Percentiles rank a stretch among this genome's conserved stretches.
Conservation (phyloP, 371 early-diverging fungal genomes). For the Mortierella sp. region DNA sequence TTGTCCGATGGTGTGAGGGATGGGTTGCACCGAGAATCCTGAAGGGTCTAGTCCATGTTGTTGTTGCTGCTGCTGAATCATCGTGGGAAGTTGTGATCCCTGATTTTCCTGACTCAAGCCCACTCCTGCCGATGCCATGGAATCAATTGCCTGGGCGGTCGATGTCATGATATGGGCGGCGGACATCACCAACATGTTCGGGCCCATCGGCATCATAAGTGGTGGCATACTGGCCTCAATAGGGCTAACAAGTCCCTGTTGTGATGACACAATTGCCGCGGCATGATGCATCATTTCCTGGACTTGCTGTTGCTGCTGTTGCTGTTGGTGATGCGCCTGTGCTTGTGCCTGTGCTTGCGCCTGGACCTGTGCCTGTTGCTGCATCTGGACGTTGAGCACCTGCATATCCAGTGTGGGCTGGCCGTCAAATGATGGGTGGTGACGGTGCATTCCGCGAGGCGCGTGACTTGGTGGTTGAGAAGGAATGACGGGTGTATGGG, state of each 20-base stretch:
- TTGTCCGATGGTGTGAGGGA: slow-evolving; percentile 20
- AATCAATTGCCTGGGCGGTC: slow-evolving; percentile 25
- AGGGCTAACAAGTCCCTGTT: slow-evolving; percentile 39
- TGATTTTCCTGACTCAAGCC: slow-evolving; percentile 32
- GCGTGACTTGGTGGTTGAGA: slow-evolving; percentile 34
- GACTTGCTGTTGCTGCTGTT: slow-evolving; percentile 41
- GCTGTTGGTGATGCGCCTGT: slow-evolving; percentile 27
- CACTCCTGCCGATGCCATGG: slow-evolving; percentile 13
- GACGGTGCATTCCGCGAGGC: slow-evolving; percentile 36
- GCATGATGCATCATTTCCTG: slow-evolving; percentile 36
- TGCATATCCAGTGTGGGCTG: slow-evolving; percentile 32
- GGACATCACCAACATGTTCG: slow-evolving; percentile 28
- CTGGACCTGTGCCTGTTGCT: slow-evolving; percentile 25
- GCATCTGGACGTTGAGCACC: slow-evolving; percentile 42
- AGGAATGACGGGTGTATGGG: slow-evolving; percentile 50
- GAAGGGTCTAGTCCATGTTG: slow-evolving; percentile 26
- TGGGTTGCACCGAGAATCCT: slow-evolving; percentile 9
- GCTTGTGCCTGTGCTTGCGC: slow-evolving; percentile 1
- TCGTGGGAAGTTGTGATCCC: slow-evolving; percentile 17
- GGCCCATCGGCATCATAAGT: slow-evolving; percentile 33
- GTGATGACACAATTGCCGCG: slow-evolving; percentile 30
- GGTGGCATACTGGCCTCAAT: slow-evolving; percentile 29
- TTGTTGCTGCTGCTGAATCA: slow-evolving; percentile 9
- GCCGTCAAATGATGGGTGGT: slow-evolving; percentile 44
- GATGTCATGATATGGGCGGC: slow-evolving; percentile 27